Conservation (phyloP, 805 yeast genomes). For the Yamadazyma takamatsuzukensis region DNA sequence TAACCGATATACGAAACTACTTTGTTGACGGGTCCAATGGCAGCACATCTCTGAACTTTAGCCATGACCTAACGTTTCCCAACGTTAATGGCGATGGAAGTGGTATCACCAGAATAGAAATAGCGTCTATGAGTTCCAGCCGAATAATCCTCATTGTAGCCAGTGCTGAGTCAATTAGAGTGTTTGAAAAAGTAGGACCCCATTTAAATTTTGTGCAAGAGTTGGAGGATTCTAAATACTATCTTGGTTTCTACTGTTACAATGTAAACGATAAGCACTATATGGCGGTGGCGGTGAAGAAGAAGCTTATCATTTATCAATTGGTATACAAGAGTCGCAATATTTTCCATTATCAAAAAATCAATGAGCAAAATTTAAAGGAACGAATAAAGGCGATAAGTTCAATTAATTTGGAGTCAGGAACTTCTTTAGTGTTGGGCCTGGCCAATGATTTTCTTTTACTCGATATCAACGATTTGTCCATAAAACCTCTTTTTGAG, state of each 20-base stretch:
- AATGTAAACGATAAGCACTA: slow-evolving; percentile 16
- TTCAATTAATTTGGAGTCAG: slow-evolving; percentile 9
- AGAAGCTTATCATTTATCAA: slow-evolving; percentile 24
- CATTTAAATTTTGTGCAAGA: slow-evolving; percentile 30
- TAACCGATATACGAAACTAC: slow-evolving; percentile 19
- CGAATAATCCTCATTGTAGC: slow-evolving; percentile 24
- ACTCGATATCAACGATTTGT: slow-evolving; percentile 18
- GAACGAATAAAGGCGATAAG: slow-evolving; percentile 26
- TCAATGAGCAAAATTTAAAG: slow-evolving; percentile 23
- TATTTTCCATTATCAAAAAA: slow-evolving; percentile 21
- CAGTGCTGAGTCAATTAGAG: slow-evolving; percentile 18
- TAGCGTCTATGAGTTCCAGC: slow-evolving; percentile 8
- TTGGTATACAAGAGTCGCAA: slow-evolving; percentile 29
- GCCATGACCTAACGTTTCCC: slow-evolving; percentile 16
- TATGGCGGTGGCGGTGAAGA: slow-evolving; percentile 26
- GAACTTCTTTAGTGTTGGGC: slow-evolving; percentile 18
- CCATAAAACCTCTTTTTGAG: slow-evolving; percentile 2
- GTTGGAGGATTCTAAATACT: slow-evolving; percentile 22
- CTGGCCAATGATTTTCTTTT: slow-evolving; percentile 23
- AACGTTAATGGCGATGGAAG: slow-evolving; percentile 14
- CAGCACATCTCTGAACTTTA: slow-evolving; percentile 9
- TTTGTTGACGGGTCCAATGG: slow-evolving; percentile 8
- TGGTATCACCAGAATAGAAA: slow-evolving; percentile 9
- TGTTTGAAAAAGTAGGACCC: slow-evolving; percentile 28
- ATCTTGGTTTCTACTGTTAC: slow-evolving; percentile 15